These are phyloP conservation scores for Cetradonia linearis DNA, from an alignment of 495 filamentous ascomycete species.

Conservation along the genomic window DNA sequence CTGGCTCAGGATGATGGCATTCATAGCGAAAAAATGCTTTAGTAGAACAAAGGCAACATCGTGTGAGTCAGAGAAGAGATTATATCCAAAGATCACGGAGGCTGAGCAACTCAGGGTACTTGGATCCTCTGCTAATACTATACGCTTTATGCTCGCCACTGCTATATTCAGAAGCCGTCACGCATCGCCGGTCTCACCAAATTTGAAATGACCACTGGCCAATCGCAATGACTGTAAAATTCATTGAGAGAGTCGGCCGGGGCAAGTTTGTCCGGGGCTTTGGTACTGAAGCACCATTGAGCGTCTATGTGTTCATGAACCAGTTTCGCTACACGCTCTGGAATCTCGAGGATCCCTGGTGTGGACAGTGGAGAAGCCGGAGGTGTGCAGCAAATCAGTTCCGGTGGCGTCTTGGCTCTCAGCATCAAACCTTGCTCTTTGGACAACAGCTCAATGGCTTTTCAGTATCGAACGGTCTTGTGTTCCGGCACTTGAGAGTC, in stretches of 20 bases:
- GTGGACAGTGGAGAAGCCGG: background rate
- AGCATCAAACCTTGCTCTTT: background rate
- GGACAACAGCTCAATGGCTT: background rate
- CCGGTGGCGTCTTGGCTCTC: background rate
- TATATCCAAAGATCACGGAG: background rate
- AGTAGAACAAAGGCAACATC: background rate
- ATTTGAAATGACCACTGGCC: background rate
- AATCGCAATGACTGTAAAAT: too few relatives aligned
- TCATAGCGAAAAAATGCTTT: background rate
- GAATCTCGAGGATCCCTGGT: background rate
- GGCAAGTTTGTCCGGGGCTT: too few relatives aligned
- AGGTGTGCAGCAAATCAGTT: background rate
- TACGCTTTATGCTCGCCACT: background rate
- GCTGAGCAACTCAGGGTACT: background rate
- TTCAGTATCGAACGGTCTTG: background rate
- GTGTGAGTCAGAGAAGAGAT: too few relatives aligned
- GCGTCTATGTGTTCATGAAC: background rate
- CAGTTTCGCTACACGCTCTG: background rate
- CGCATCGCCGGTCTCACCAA: background rate
- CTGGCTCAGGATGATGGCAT: background rate
- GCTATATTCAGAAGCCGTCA: background rate
- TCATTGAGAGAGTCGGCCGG: too few relatives aligned
- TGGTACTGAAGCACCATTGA: too few relatives aligned
- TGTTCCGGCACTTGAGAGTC: background rate
- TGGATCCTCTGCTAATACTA: background rate